Evolutionary conservation across 768 basidiomycete species (phyloP).

Genomic region (Paxillus involutus): DNA sequence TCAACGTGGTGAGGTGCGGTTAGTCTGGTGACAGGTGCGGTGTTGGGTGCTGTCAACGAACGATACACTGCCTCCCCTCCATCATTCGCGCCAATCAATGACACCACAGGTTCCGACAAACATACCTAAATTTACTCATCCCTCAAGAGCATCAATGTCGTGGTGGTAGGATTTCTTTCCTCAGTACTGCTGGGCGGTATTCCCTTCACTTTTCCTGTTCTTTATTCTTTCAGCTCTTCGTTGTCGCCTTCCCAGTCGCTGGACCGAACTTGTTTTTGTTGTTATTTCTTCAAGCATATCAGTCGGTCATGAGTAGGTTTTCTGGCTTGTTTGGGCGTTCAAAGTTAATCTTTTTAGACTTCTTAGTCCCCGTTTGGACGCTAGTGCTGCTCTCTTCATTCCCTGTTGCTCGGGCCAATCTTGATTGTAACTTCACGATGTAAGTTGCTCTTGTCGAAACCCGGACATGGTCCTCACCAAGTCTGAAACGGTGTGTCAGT

Average conservation of each 20-base stretch:
- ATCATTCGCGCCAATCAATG: background rate
- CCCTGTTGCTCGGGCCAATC: constrained; percentile 10
- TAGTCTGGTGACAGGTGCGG: too few relatives aligned
- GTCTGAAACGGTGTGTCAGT: background rate
- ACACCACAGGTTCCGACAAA: background rate
- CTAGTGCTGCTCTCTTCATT: constrained; percentile 8
- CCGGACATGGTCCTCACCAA: background rate
- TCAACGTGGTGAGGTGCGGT: too few relatives aligned
- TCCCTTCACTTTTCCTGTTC: background rate
- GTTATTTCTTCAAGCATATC: background rate
- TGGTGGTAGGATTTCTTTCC: background rate
- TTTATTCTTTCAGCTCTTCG: background rate
- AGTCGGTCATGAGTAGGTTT: constrained; percentile 12
- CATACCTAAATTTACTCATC: background rate
- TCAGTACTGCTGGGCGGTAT: constrained; percentile 14
- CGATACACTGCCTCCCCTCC: background rate
- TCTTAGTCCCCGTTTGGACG: background rate
- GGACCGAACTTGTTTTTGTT: background rate
- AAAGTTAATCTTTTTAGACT: constrained; percentile 1
- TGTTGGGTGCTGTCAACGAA: background rate
- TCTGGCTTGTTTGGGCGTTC: background rate
- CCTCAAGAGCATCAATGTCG: constrained; percentile 10
- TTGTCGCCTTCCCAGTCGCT: background rate
- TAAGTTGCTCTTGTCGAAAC: background rate
- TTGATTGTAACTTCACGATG: constrained; percentile 7